These are phyloP conservation scores for Phellinidium pouzarii DNA, from an alignment of 1,284 basidiomycete genomes.

Conservation along the genomic window DNA sequence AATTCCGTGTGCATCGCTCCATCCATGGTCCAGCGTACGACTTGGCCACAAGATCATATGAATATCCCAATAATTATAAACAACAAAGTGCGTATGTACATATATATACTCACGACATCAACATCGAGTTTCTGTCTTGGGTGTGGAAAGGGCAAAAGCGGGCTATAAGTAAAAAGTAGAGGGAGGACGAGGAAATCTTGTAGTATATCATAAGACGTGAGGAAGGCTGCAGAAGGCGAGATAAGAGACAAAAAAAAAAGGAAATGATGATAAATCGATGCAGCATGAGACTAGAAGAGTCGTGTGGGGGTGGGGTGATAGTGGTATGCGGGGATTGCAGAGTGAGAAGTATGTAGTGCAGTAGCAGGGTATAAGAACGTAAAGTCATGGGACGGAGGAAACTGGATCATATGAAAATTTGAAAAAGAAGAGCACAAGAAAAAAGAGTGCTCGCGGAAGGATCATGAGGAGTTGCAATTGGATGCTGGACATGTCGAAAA, in stretches of 20 bases:
- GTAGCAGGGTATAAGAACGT: slow-evolving; percentile 17
- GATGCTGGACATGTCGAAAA: not conserved
- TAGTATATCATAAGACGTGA: slow-evolving; percentile 1
- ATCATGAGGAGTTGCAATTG: not conserved
- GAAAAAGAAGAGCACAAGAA: slow-evolving; percentile 1
- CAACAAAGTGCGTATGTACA: slow-evolving; percentile 5
- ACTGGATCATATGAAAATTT: slow-evolving; percentile 7
- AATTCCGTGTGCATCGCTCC: no score
- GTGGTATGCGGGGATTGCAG: slow-evolving; percentile 8
- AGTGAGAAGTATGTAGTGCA: slow-evolving; percentile 11
- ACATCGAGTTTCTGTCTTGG: slow-evolving; percentile 1
- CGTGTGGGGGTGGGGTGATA: slow-evolving; percentile 1
- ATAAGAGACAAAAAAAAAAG: not conserved
- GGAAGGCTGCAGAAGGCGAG: not conserved
- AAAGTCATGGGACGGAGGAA: slow-evolving; percentile 11
- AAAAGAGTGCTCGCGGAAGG: not conserved
- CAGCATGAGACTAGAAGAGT: not conserved
- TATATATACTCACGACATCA: slow-evolving; percentile 4
- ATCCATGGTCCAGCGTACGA: no score
- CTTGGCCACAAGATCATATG: slow-evolving; percentile 1
- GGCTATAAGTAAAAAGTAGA: not conserved
- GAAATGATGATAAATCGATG: not conserved
- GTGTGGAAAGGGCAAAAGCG: no score
- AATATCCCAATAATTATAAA: slow-evolving; percentile 16
- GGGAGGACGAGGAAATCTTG: not conserved